Percentiles rank a stretch among this genome's conserved stretches.
Conservation (phyloP, 305 asterid genomes). For the Euphrasia arctica region DNA sequence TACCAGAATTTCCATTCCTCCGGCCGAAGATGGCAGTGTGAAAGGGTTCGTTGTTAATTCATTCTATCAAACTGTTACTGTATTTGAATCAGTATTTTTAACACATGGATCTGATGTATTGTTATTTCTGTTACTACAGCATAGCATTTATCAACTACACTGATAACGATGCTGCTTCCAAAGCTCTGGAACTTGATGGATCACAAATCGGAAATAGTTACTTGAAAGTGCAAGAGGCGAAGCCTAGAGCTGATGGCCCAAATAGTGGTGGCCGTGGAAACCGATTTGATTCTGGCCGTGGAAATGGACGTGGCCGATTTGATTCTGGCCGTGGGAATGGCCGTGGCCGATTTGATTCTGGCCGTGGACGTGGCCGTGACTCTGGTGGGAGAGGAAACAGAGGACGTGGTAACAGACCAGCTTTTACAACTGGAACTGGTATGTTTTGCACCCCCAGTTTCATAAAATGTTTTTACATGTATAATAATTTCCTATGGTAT, state of each 20-base stretch:
- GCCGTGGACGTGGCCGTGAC: constrained; percentile 34
- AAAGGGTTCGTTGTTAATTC: constrained; percentile 54
- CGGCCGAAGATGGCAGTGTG: constrained; percentile 51
- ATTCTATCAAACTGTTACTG: neutral
- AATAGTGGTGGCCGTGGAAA: constrained; percentile 38
- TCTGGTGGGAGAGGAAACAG: constrained; percentile 28
- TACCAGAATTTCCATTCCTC: constrained; percentile 54
- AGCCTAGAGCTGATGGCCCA: constrained; percentile 40
- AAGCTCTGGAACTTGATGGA: constrained; percentile 61
- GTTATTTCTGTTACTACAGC: constrained; percentile 31
- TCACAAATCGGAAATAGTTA: constrained; percentile 41
- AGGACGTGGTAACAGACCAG: constrained; percentile 30
- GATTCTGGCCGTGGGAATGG: constrained; percentile 36
- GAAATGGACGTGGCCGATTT: constrained; percentile 36
- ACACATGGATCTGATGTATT: neutral
- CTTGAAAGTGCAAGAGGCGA: constrained; percentile 63
- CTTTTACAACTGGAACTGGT: constrained; percentile 35
- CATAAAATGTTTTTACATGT: neutral
- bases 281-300: constrained; percentile 23
- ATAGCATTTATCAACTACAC: constrained; percentile 63
- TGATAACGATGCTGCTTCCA: constrained; percentile 36
- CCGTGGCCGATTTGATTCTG: constrained; percentile 25
- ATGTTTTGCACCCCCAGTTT: neutral
- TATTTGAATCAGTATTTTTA: neutral
- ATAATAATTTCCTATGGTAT: neutral